phyloP scores from a whole-genome alignment of 2,329 filamentous ascomycete species.

The Dichotomopilus funicola region DNA sequence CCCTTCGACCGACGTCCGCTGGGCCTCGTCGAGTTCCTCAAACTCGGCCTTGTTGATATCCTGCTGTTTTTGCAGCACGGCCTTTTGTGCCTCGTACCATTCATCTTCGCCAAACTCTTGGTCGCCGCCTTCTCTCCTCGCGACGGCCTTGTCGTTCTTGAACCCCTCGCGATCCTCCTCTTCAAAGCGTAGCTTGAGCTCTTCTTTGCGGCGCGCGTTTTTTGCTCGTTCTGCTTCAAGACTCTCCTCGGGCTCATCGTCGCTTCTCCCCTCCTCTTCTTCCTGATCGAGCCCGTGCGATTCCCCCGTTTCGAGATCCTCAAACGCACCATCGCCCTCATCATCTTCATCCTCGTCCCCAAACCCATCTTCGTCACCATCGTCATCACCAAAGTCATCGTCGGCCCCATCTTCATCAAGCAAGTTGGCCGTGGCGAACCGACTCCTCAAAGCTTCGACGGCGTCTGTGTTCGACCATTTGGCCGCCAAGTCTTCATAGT shows the following conservation, averaged over 20 bases:
- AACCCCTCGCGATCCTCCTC: slow-evolving; percentile 98
- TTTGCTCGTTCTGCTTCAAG: slow-evolving; percentile 85
- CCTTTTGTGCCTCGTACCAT: slow-evolving; percentile 97
- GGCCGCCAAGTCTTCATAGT: slow-evolving; percentile 72
- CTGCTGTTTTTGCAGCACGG: slow-evolving; percentile 86
- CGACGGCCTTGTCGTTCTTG: slow-evolving; percentile 78
- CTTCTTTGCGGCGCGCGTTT: slow-evolving; percentile 89
- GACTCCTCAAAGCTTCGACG: slow-evolving; percentile 64
- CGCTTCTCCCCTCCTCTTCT: slow-evolving; percentile 30
- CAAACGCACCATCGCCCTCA: slow-evolving; percentile 47
- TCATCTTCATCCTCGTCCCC: slow-evolving; percentile 43
- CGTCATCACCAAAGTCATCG: slow-evolving; percentile 42
- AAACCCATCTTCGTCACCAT: slow-evolving; percentile 41
- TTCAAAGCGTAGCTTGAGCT: slow-evolving; percentile 89
- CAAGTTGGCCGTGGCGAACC: slow-evolving; percentile 67
- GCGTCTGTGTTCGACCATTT: slow-evolving; percentile 82
- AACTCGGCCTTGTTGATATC: slow-evolving; percentile 97
- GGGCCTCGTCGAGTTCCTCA: slow-evolving; percentile 75
- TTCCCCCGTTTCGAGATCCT: slow-evolving; percentile 78
- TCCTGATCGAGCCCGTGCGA: slow-evolving; percentile 38
- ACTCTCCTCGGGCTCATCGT: slow-evolving; percentile 39
- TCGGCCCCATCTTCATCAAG: slow-evolving; percentile 47
- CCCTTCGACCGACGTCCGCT: slow-evolving; percentile 79
- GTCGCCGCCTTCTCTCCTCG: slow-evolving; percentile 60
- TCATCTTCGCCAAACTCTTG: slow-evolving; percentile 94